Evolutionary conservation across 2,329 filamentous ascomycete genomes (phyloP), one percentile per base, ranked within the genome.

Genomic region (Verticillium nubilum): DNA sequence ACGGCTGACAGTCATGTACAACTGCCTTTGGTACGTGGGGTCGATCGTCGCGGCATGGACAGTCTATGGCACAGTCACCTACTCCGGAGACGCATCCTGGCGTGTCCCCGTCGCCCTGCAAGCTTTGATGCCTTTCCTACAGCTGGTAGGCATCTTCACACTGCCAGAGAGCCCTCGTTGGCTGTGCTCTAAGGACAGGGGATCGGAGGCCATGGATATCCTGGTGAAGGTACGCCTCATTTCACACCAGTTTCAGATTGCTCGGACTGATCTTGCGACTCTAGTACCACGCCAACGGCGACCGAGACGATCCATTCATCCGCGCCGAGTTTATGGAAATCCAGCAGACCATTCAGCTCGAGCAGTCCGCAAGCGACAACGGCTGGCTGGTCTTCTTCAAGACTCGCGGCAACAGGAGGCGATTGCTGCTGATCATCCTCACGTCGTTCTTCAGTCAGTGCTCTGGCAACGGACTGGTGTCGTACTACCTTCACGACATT

Each of bases 321-420:
- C 80, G 85, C 64, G 82, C 83, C 67, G 83, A 86, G 67, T 85
- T 76, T 70, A 75, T 76, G 31, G 84, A 87, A 71, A 86, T 87
- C 69, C 80, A 79, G 69, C 80, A 84, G 67, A 85, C 83, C 5
- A 75, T 86, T 60, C 72, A 75, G 59, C 67, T 83, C 26, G 84
- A 86, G 69, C 74, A 78, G 64, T 73, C 72, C 66, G 73, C 75
- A 65, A 72, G 74, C 50, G 76, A 71, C 59, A 81, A 76, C 68
- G 78, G 74, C 62, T 86, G 83, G 68, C 54, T 76, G 7, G 80
- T 84, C 65, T 82, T 86, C 70, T 72, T 85, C 69, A 72, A 69
- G 62, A 85, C 83, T 35, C 78, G 76, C 66, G 82, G 82, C 58
- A 85, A 86, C 74, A 78, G 82, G 56, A 81, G 83, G 68, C 76